These are phyloP conservation scores for Heritiera fomes DNA, from an alignment of 345 rosid species.

Conservation along the genomic window DNA sequence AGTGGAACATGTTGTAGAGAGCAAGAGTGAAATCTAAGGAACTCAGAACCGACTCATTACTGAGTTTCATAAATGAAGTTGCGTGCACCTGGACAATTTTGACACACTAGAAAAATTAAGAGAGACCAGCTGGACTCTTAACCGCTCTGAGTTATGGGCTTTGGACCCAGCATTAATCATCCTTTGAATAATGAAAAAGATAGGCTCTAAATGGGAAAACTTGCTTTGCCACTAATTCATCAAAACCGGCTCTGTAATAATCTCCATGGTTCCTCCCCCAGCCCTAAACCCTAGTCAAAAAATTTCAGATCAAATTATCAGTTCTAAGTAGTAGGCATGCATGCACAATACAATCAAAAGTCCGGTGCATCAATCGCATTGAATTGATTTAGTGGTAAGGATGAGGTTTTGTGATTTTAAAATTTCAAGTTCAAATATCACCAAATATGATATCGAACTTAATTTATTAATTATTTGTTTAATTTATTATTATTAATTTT, in stretches of 20 bases:
- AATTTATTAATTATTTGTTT: too few relatives aligned
- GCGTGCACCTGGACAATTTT: background rate
- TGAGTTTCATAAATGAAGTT: slow-evolving; percentile 3
- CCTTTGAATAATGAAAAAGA: background rate
- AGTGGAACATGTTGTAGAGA: background rate
- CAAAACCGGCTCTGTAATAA: background rate
- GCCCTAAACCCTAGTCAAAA: background rate
- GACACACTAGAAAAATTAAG: background rate
- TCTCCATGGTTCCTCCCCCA: background rate
- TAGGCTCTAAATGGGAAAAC: background rate
- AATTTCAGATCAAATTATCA: background rate
- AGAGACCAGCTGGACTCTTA: background rate
- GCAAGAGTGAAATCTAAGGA: background rate
- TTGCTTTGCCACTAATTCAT: background rate
- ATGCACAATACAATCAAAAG: background rate
- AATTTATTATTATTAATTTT: too few relatives aligned
- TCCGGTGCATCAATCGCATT: too few relatives aligned
- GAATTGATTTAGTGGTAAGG: too few relatives aligned
- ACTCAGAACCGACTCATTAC: background rate
- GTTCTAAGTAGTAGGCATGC: background rate
- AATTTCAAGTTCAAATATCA: too few relatives aligned
- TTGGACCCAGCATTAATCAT: slow-evolving; percentile 1
- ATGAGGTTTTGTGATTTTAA: too few relatives aligned
- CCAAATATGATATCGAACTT: too few relatives aligned
- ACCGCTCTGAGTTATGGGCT: background rate